Evolutionary conservation across 139 green algal species (phyloP).

Genomic region (Nannochloris sp.): DNA sequence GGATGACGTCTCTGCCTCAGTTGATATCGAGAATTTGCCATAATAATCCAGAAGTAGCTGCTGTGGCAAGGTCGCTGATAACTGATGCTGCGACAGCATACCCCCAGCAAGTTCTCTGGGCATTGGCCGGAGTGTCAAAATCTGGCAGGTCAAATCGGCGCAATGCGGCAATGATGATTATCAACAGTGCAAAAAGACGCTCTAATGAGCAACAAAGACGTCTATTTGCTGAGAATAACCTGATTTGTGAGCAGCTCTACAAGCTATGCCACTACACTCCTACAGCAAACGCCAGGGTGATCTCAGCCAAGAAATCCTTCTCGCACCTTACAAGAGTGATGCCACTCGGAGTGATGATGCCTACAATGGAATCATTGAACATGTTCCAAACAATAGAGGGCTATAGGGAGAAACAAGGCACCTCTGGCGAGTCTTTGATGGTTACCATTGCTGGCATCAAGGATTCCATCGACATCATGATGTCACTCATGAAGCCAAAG

Average conservation of each 20-base stretch:
- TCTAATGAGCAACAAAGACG: conserved; percentile 1
- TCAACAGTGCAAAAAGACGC: conserved; percentile 15
- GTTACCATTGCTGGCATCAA: conserved; percentile 66
- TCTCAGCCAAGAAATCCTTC: conserved; percentile 26
- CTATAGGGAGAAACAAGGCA: neutral
- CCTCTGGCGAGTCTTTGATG: neutral
- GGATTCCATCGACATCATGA: conserved; percentile 75
- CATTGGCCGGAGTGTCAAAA: conserved; percentile 62
- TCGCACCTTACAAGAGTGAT: conserved; percentile 45
- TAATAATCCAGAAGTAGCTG: conserved; percentile 49
- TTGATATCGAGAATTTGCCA: conserved; percentile 88
- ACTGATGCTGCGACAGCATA: conserved; percentile 19
- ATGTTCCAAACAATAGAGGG: neutral
- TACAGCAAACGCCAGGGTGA: neutral
- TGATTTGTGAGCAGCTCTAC: conserved; percentile 69
- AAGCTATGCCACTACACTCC: conserved; percentile 46
- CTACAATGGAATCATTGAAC: conserved; percentile 4
- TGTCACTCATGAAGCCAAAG: conserved; percentile 82
- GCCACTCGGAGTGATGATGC: conserved; percentile 64
- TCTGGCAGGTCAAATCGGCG: conserved; percentile 40
- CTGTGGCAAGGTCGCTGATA: conserved; percentile 46
- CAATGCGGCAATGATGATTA: conserved; percentile 30
- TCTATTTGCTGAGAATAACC: conserved; percentile 35
- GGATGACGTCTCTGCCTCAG: conserved; percentile 82
- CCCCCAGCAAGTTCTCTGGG: conserved; percentile 74